Conservation (phyloP, 192 early-diverging fungal species). For the Dissophora ornata region DNA sequence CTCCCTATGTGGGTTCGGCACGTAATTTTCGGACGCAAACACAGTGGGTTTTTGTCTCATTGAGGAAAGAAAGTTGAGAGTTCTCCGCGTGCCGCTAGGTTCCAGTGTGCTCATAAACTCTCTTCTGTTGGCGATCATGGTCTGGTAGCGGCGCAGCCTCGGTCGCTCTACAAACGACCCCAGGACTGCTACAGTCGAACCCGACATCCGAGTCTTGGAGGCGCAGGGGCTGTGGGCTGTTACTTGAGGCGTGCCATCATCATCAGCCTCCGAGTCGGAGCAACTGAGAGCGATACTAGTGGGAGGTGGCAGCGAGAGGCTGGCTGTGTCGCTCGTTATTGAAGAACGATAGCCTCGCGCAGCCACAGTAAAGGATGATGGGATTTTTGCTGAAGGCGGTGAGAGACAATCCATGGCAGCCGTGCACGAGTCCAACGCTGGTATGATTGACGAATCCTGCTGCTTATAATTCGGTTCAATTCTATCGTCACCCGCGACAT, state of each 20-base stretch:
- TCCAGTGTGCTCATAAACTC: conserved; percentile 49
- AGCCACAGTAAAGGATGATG: background rate
- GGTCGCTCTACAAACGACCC: too few relatives aligned
- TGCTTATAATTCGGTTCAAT: background rate
- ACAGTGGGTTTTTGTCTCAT: background rate
- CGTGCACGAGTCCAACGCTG: conserved; percentile 13
- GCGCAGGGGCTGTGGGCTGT: background rate
- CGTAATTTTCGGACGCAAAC: conserved; percentile 17
- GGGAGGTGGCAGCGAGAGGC: conserved; percentile 4
- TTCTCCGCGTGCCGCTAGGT: background rate
- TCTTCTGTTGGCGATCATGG: conserved; percentile 37
- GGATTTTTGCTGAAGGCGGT: conserved; percentile 14
- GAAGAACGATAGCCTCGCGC: background rate
- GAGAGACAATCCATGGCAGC: conserved; percentile 12
- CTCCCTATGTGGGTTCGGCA: conserved; percentile 35
- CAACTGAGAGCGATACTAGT: background rate
- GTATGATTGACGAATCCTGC: background rate
- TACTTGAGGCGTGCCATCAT: background rate
- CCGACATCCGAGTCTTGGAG: too few relatives aligned
- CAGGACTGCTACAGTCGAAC: too few relatives aligned
- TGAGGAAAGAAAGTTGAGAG: background rate
- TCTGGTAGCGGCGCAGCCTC: conserved; percentile 31
- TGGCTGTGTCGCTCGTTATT: background rate
- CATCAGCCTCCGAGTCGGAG: conserved; percentile 7
- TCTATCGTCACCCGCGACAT: background rate